Percentiles rank a stretch among this genome's conserved stretches.
Evolutionary conservation across 1,139 yeast species (phyloP).

Genomic region (Nadsonia starkeyi-henricii): DNA sequence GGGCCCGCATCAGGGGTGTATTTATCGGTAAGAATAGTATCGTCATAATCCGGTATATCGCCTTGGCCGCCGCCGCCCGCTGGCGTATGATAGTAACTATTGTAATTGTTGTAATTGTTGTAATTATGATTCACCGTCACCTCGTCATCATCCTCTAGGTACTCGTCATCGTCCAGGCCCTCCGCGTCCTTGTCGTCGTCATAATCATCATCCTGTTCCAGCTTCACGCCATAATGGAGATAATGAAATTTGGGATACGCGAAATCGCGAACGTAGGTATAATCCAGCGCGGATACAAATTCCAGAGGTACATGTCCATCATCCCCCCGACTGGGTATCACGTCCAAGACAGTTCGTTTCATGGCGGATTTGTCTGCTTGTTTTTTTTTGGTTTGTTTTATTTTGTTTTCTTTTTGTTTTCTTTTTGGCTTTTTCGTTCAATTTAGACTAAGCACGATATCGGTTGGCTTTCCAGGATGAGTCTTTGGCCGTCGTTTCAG

Average conservation of each 20-base stretch:
- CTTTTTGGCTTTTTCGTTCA: too few species aligned
- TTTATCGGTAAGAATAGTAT: conserved; percentile 4
- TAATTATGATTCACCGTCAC: too few species aligned
- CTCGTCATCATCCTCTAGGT: not conserved
- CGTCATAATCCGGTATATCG: conserved; percentile 6
- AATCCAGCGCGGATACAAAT: conserved; percentile 22
- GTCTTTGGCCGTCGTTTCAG: too few species aligned
- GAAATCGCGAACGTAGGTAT: conserved; percentile 51
- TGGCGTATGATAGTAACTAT: too few species aligned
- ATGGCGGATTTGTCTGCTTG: too few species aligned
- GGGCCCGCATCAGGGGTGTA: conserved; percentile 19
- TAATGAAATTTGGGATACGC: conserved; percentile 61
- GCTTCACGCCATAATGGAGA: conserved; percentile 41
- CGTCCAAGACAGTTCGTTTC: too few species aligned
- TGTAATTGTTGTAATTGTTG: conserved; percentile 10
- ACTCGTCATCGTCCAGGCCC: conserved; percentile 12
- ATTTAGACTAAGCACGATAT: too few species aligned
- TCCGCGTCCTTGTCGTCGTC: conserved; percentile 17
- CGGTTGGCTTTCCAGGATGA: too few species aligned
- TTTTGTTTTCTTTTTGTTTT: too few species aligned
- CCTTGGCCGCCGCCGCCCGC: too few species aligned
- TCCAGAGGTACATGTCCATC: conserved; percentile 12
- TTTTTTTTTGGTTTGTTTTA: too few species aligned
- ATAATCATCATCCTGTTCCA: conserved; percentile 16
- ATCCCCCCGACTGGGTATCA: too few species aligned